These are phyloP conservation scores for Camellia lanceoleosa DNA, from an alignment of 148 eudicot species.

Conservation along the genomic window DNA sequence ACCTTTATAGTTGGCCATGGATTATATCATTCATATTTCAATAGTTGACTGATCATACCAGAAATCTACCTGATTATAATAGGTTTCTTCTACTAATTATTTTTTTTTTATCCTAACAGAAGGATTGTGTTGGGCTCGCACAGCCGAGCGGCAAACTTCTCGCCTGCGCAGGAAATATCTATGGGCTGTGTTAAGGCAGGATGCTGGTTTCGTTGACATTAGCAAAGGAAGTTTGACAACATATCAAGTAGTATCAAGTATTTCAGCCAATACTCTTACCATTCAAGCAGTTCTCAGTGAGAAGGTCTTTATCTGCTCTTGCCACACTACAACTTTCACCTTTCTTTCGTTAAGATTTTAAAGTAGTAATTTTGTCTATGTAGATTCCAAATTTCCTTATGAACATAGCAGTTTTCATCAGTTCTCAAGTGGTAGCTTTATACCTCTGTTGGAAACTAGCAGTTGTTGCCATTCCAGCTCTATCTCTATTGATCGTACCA, in stretches of 20 bases:
- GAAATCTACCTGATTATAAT: not conserved
- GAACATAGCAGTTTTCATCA: constrained; percentile 24
- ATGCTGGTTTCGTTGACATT: constrained; percentile 37
- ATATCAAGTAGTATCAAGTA: constrained; percentile 32
- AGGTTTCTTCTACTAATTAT: not conserved
- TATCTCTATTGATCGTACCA: constrained; percentile 30
- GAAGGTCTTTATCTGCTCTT: constrained; percentile 23
- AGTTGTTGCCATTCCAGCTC: constrained; percentile 30
- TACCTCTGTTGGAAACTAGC: constrained; percentile 43
- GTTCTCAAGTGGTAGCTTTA: constrained; percentile 23
- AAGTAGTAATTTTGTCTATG: not conserved
- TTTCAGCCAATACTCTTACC: constrained; percentile 36
- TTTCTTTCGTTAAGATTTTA: too few relatives aligned
- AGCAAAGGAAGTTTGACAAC: constrained; percentile 31
- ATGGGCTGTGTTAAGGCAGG: constrained; percentile 39
- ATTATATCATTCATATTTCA: not conserved
- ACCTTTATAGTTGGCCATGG: too few relatives aligned
- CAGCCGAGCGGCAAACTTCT: constrained; percentile 46
- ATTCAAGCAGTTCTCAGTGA: constrained; percentile 43
- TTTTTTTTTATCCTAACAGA: constrained; percentile 19
- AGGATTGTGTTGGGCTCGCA: constrained; percentile 47
- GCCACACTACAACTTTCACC: too few relatives aligned
- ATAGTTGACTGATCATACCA: not conserved
- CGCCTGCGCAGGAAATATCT: constrained; percentile 37
- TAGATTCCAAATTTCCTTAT: constrained; percentile 45